These are phyloP conservation scores for Trypanosoma grayi DNA, from an alignment of 208 protist species.

Conservation along the genomic window DNA sequence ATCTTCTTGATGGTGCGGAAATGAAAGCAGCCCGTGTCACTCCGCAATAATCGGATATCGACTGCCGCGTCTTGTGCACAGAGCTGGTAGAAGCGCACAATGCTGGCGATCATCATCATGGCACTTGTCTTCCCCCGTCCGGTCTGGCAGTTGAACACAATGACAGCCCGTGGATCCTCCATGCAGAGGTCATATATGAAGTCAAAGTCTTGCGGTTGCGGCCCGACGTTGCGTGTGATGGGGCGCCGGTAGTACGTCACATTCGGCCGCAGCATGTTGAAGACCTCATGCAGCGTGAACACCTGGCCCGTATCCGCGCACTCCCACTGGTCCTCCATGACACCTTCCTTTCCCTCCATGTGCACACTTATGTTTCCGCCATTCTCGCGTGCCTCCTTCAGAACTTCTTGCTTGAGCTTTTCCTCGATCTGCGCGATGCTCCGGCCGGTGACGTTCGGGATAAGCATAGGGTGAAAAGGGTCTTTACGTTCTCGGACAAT, in stretches of 20 bases:
- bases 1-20: constrained; percentile 88
- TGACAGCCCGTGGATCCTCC: constrained; percentile 67
- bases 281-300: constrained; percentile 65
- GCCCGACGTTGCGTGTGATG: constrained; percentile 79
- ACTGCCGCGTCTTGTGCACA: constrained; percentile 68
- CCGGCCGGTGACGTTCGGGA: constrained; percentile 73
- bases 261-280: constrained; percentile 39
- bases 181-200: constrained; percentile 80
- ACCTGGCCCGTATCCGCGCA: constrained; percentile 56
- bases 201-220: constrained; percentile 81
- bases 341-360: constrained; percentile 52
- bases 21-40: constrained; percentile 35
- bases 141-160: constrained; percentile 88
- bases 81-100: constrained; percentile 87
- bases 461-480: constrained; percentile 75
- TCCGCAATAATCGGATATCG: constrained; percentile 67
- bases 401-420: constrained; percentile 84
- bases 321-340: constrained; percentile 89
- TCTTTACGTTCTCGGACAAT: constrained; percentile 81
- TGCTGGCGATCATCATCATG: constrained; percentile 87
- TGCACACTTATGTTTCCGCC: constrained; percentile 83
- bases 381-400: constrained; percentile 79
- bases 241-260: constrained; percentile 76
- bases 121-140: constrained; percentile 76
- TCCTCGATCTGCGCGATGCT: constrained; percentile 75